Evolutionary conservation across 2,329 filamentous ascomycete species (phyloP).

Genomic region (Sclerotinia borealis): DNA sequence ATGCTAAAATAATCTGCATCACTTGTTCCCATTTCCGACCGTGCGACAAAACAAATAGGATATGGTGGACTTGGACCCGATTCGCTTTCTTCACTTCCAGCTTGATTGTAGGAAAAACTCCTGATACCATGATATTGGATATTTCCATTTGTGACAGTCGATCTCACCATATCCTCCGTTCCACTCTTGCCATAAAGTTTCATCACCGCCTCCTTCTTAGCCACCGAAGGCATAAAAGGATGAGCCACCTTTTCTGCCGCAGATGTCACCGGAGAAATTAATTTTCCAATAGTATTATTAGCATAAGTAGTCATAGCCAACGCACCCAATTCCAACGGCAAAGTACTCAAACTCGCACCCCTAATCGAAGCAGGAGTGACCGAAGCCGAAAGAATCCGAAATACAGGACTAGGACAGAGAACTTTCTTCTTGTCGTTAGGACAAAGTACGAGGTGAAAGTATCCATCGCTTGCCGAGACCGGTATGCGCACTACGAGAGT

Average conservation of each 20-base stretch:
- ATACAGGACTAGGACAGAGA: conserved; percentile 60
- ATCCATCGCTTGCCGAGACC: conserved; percentile 56
- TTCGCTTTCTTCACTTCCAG: conserved; percentile 36
- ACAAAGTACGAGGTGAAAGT: conserved; percentile 62
- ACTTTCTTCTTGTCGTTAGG: conserved; percentile 48
- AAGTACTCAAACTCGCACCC: conserved; percentile 57
- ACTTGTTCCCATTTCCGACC: conserved; percentile 37
- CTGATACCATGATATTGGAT: conserved; percentile 34
- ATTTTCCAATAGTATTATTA: conserved; percentile 39
- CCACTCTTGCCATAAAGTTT: conserved; percentile 33
- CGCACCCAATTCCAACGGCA: conserved; percentile 61
- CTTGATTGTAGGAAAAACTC: conserved; percentile 34
- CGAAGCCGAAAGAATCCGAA: conserved; percentile 62
- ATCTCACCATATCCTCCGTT: conserved; percentile 15
- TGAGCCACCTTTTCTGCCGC: conserved; percentile 39
- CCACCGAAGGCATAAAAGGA: conserved; percentile 27
- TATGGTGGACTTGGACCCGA: conserved; percentile 48
- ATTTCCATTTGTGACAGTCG: conserved; percentile 34
- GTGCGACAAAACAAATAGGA: conserved; percentile 46
- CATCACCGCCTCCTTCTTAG: conserved; percentile 31
- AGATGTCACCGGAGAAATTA: conserved; percentile 38
- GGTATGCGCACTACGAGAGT: conserved; percentile 62
- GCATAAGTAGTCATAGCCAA: conserved; percentile 43
- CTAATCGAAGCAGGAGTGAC: conserved; percentile 54
- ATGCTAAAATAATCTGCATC: conserved; percentile 37